Evolutionary conservation across 192 early-diverging fungal genomes (phyloP), one percentile per base, ranked within the genome.

Genomic region (Podila horticola): DNA sequence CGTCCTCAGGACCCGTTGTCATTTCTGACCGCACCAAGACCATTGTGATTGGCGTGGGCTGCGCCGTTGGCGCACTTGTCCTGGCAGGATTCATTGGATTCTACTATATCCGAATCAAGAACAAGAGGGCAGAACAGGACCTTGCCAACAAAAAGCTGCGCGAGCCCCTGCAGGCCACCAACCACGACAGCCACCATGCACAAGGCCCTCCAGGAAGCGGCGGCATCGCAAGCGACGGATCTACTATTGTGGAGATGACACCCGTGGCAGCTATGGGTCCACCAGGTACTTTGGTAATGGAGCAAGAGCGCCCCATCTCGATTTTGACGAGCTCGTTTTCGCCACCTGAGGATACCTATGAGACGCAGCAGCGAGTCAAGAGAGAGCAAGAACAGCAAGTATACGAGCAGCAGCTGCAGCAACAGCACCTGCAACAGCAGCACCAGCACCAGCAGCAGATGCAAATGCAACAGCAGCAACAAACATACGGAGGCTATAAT

Each of bases 31-130:
- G 68, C 70, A 81, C 71, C 9, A 81, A 81, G 38, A 38, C 26
- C 2, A 81, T 81, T 22, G 51, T 81, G 5, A 81, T 81, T 48
- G 77, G 77, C 0, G 77, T 81, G 7, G 77, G 77, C 12, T 73
- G 71, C 66, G 77, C 77, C 9, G 66, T 81, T 11, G 71, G 71
- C 4, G 62, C 19, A 5, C 59, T 81, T 33, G 67, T 73, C 22
- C 20, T 81, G 17, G 70, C 77, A 7, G 77, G 77, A 13, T 51
- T 81, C 20, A 58, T 81, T 24, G 77, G 71, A 1, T 81, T 81
- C 28, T 81, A 81, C 52, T 29, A 57, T 6, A 81, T 81, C n/a
- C 77, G 77, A 11, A 65, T 64, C 33, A 69, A 66, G 7, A 81
- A 81, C 67, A 72, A 49, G 33, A 66, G 77, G 10, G 77, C 71